Evolutionary conservation across 352 stramenopile species (phyloP).

Genomic region (Phytophthora fragariaefolia): DNA sequence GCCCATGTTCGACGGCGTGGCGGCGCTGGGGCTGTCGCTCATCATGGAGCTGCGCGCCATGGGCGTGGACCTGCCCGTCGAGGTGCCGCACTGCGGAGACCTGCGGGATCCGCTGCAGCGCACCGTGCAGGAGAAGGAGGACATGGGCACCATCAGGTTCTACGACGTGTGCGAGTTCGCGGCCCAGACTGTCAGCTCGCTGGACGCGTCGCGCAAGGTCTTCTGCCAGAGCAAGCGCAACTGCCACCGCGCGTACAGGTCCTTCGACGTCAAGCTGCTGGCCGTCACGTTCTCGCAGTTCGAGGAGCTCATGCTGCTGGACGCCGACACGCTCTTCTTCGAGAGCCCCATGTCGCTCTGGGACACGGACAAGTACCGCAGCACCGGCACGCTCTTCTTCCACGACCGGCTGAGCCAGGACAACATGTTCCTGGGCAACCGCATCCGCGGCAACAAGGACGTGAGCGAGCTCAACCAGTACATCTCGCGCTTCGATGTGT

Average conservation of each 20-base stretch:
- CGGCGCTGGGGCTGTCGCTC: constrained; percentile 31
- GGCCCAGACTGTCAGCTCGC: background rate
- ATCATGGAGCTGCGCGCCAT: constrained; percentile 39
- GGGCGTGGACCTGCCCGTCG: constrained; percentile 31
- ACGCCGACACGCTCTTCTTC: constrained; percentile 55
- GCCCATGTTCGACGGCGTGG: constrained; percentile 41
- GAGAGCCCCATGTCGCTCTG: constrained; percentile 43
- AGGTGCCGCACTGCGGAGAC: constrained; percentile 52
- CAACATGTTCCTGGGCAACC: constrained; percentile 39
- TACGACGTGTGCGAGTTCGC: constrained; percentile 39
- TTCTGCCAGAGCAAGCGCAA: constrained; percentile 37
- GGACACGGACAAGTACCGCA: constrained; percentile 33
- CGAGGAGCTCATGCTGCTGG: constrained; percentile 58
- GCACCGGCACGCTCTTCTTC: constrained; percentile 53
- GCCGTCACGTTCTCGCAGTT: constrained; percentile 49
- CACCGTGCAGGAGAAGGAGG: constrained; percentile 14
- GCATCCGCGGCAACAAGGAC: constrained; percentile 10
- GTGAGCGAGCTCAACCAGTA: constrained; percentile 41
- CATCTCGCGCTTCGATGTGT: constrained; percentile 45
- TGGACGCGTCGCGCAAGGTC: constrained; percentile 11
- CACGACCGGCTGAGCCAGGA: constrained; percentile 50
- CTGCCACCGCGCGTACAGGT: constrained; percentile 41
- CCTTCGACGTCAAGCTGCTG: constrained; percentile 41
- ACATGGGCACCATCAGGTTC: constrained; percentile 22
- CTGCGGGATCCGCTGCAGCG: constrained; percentile 12